These are phyloP conservation scores for Sphagnurus paluster DNA, from an alignment of 1,284 basidiomycete species.

Conservation along the genomic window DNA sequence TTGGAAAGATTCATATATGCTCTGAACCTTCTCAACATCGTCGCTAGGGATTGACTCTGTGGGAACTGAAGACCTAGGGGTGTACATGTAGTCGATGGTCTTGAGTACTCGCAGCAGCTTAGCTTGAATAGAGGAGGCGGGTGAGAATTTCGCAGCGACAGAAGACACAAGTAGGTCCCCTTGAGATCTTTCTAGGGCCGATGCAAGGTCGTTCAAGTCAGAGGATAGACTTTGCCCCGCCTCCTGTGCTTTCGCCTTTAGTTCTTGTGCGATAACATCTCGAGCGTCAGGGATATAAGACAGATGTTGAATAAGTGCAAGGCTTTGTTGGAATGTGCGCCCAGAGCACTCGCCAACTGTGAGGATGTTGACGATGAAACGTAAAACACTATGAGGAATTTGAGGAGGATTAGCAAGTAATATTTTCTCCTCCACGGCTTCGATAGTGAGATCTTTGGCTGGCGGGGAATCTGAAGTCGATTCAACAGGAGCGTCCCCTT, in stretches of 20 bases:
- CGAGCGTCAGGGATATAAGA: slow-evolving; percentile 86
- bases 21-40: slow-evolving; percentile 79
- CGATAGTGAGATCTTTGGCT: slow-evolving; percentile 34
- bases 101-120: slow-evolving; percentile 92
- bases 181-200: slow-evolving; percentile 56
- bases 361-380: slow-evolving; percentile 91
- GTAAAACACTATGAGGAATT: slow-evolving; percentile 79
- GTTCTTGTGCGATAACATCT: slow-evolving; percentile 84
- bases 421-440: slow-evolving; percentile 59
- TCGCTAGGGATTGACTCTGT: slow-evolving; percentile 42
- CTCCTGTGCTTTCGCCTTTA: slow-evolving; percentile 82
- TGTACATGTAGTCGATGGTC: slow-evolving; percentile 95
- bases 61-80: slow-evolving; percentile 55
- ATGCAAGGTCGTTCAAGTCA: slow-evolving; percentile 78
- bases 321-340: slow-evolving; percentile 88
- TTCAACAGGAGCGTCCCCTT: slow-evolving; percentile 15
- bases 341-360: slow-evolving; percentile 95
- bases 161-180: slow-evolving; percentile 63
- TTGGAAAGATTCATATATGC: slow-evolving; percentile 86
- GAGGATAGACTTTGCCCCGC: slow-evolving; percentile 73
- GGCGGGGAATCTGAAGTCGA: slow-evolving; percentile 16
- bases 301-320: slow-evolving; percentile 87
- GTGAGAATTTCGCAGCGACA: slow-evolving; percentile 85
- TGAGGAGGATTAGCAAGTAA: slow-evolving; percentile 75
- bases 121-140: slow-evolving; percentile 89